phyloP scores from a whole-genome alignment of 2,329 filamentous ascomycete genomes.

The Phoma sp. region DNA sequence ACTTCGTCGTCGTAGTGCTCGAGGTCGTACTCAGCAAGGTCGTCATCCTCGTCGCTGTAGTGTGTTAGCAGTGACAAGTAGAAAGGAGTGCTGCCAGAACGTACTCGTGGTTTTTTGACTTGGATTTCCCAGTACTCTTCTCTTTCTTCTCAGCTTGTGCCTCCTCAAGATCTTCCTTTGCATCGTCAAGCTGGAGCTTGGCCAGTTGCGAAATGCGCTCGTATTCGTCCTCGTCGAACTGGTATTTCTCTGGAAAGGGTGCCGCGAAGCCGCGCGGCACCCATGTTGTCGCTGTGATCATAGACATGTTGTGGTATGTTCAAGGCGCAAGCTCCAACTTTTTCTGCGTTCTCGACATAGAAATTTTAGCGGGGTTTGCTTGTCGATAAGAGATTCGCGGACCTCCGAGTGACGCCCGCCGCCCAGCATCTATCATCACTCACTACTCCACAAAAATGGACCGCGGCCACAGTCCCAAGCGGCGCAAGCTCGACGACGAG shows the following conservation, averaged over 20 bases:
- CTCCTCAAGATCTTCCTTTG: slow-evolving; percentile 71
- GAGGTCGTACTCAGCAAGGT: slow-evolving; percentile 93
- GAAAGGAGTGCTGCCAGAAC: not conserved
- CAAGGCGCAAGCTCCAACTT: slow-evolving; percentile 4
- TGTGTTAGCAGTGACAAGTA: slow-evolving; percentile 17
- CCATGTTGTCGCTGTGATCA: slow-evolving; percentile 61
- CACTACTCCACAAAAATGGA: slow-evolving; percentile 35
- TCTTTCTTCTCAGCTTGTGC: slow-evolving; percentile 61
- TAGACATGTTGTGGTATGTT: slow-evolving; percentile 54
- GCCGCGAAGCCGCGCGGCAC: slow-evolving; percentile 59
- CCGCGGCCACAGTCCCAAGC: slow-evolving; percentile 62
- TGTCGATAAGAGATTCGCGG: slow-evolving; percentile 31
- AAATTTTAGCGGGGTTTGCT: slow-evolving; percentile 15
- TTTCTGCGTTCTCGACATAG: slow-evolving; percentile 15
- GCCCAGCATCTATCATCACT: not conserved
- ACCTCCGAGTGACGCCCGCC: slow-evolving; percentile 28
- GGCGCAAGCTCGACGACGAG: slow-evolving; percentile 70
- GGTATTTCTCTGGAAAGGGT: slow-evolving; percentile 56
- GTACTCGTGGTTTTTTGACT: slow-evolving; percentile 32
- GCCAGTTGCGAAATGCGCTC: slow-evolving; percentile 58
- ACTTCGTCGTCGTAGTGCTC: slow-evolving; percentile 93
- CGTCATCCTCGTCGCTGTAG: slow-evolving; percentile 67
- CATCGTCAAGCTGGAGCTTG: slow-evolving; percentile 82
- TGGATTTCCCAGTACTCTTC: slow-evolving; percentile 40
- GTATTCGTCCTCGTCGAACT: slow-evolving; percentile 60